phyloP scores from a whole-genome alignment of 2,329 filamentous ascomycete genomes.

The Decorospora gaudefroyi region DNA sequence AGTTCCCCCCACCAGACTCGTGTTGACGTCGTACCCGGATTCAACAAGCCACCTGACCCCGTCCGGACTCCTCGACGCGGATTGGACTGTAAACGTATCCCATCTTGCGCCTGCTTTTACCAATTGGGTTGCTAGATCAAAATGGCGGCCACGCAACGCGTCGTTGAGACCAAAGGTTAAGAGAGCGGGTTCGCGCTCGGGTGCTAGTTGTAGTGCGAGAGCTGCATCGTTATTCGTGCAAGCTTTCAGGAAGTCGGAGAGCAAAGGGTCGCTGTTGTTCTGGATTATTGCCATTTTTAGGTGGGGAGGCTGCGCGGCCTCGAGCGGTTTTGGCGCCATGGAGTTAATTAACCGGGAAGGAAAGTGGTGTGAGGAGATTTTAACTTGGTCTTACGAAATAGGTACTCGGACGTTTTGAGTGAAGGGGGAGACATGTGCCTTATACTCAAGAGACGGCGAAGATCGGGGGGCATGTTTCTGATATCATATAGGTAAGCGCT shows the following conservation, averaged over 20 bases:
- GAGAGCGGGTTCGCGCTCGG: slow-evolving; percentile 1
- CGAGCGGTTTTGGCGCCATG: slow-evolving; percentile 1
- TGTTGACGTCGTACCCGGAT: slow-evolving; percentile 11
- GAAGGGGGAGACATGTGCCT: too few species aligned
- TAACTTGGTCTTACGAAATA: too few species aligned
- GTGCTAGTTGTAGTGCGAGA: slow-evolving; percentile 3
- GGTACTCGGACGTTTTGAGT: too few species aligned
- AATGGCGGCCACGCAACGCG: neutral
- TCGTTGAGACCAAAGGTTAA: slow-evolving; percentile 10
- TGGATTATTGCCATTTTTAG: neutral
- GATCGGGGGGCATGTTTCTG: too few species aligned
- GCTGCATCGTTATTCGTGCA: slow-evolving; percentile 3
- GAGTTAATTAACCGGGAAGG: too few species aligned
- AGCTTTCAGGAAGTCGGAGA: neutral
- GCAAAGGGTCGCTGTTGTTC: neutral
- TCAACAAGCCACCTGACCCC: slow-evolving; percentile 7
- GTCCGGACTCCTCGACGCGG: neutral
- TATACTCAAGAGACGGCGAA: too few species aligned
- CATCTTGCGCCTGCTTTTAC: slow-evolving; percentile 5
- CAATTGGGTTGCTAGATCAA: slow-evolving; percentile 5
- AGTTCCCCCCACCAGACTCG: neutral
- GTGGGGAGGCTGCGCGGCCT: slow-evolving; percentile 1
- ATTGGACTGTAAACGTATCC: neutral
- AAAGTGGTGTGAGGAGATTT: too few species aligned
- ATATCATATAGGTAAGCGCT: too few species aligned